phyloP scores from a whole-genome alignment of 768 basidiomycete genomes.

The Tricholoma sp. region DNA sequence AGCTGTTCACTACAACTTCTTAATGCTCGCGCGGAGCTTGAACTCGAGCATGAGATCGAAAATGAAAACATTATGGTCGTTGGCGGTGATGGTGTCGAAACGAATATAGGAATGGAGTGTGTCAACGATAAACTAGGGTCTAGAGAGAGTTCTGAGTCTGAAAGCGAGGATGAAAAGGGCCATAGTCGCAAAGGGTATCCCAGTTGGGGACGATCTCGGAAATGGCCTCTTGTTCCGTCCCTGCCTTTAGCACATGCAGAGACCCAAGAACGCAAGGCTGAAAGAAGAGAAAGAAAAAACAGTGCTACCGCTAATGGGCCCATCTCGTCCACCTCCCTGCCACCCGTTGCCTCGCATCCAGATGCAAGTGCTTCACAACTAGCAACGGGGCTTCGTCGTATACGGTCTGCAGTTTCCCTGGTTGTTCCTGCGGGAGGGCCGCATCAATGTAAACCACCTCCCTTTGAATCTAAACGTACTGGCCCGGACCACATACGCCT shows the following conservation, averaged over 20 bases:
- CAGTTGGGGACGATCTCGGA: constrained; percentile 15
- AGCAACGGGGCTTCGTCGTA: constrained; percentile 22
- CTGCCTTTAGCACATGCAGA: constrained; percentile 17
- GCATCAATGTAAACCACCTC: constrained; percentile 3
- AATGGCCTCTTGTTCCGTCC: constrained; percentile 18
- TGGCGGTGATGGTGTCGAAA: constrained; percentile 67
- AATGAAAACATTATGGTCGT: constrained; percentile 64
- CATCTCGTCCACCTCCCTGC: constrained; percentile 5
- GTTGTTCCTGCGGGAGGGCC: constrained; percentile 16
- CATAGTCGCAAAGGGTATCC: constrained; percentile 8
- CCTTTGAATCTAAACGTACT: constrained; percentile 7
- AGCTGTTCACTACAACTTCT: constrained; percentile 47
- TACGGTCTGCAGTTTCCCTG: constrained; percentile 29
- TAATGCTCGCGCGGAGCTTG: constrained; percentile 48
- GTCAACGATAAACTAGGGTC: constrained; percentile 33
- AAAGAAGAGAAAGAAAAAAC: constrained; percentile 1
- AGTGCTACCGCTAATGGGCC: constrained; percentile 1
- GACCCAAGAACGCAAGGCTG: constrained; percentile 8
- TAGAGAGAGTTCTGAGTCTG: constrained; percentile 6
- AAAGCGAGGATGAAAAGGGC: constrained; percentile 10
- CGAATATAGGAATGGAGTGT: constrained; percentile 32
- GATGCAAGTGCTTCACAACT: constrained; percentile 5
- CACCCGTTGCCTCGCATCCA: constrained; percentile 6
- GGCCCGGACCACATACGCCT: constrained; percentile 15
- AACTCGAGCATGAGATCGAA: constrained; percentile 66